A percentile compares a stretch with the other conserved stretches of the same genome.
Conservation (phyloP, 2,329 filamentous ascomycete species). For the Phaeosphaeriaceae sp. region DNA sequence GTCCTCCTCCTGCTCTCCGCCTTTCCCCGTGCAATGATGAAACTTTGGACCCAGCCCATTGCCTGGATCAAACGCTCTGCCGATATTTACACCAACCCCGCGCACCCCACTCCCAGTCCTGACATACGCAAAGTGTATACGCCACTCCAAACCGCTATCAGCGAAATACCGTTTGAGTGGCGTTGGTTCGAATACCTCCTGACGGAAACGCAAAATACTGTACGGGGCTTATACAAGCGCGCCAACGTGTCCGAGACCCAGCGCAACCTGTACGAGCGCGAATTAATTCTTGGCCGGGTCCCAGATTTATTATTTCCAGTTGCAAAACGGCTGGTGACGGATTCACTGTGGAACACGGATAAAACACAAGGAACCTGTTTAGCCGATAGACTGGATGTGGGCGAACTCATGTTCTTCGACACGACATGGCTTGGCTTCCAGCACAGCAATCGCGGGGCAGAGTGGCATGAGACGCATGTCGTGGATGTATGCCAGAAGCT, state of each 20-base stretch:
- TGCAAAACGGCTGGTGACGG: constrained; percentile 56
- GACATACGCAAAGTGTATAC: constrained; percentile 53
- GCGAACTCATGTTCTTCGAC: constrained; percentile 75
- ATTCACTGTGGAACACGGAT: constrained; percentile 38
- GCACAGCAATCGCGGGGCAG: constrained; percentile 62
- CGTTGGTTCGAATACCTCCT: constrained; percentile 56
- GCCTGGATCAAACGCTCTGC: constrained; percentile 39
- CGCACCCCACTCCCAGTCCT: constrained; percentile 51
- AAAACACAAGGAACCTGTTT: constrained; percentile 54
- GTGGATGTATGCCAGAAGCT: constrained; percentile 64
- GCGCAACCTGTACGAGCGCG: constrained; percentile 58
- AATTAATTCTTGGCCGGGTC: constrained; percentile 60
- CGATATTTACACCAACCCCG: constrained; percentile 36
- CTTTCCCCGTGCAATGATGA: constrained; percentile 48
- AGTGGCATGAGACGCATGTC: constrained; percentile 67
- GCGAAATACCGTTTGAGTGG: constrained; percentile 52
- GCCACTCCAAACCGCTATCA: constrained; percentile 41
- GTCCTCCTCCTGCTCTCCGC: constrained; percentile 41
- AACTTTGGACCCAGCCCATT: constrained; percentile 42
- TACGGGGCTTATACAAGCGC: constrained; percentile 63
- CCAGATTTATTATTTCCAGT: constrained; percentile 59
- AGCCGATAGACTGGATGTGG: constrained; percentile 65
- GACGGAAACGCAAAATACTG: constrained; percentile 68
- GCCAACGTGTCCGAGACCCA: constrained; percentile 53
- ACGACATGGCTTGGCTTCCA: constrained; percentile 72